Percentiles rank a stretch among this genome's conserved stretches.
phyloP scores from a whole-genome alignment of 1,284 basidiomycete species.

The Gymnopus androsaceus region DNA sequence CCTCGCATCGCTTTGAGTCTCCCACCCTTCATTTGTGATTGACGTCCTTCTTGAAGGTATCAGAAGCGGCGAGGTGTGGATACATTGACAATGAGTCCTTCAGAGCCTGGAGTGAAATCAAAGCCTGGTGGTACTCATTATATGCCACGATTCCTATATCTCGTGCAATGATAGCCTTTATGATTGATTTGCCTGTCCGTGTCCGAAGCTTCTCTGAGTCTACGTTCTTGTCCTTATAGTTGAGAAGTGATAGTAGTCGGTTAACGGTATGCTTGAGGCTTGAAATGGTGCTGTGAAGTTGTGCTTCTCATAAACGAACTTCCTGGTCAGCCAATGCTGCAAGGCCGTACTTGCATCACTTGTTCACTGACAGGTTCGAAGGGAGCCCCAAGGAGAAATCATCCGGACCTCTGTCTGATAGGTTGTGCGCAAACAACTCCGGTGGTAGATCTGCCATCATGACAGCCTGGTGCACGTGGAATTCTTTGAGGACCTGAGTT shows the following conservation, averaged over 20 bases:
- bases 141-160: not conserved
- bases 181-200: not conserved
- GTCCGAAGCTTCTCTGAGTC: not conserved
- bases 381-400: not conserved
- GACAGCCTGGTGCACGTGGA: not conserved
- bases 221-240: not conserved
- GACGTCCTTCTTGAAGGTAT: not conserved
- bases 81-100: not conserved
- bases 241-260: not conserved
- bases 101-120: not conserved
- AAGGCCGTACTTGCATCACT: not conserved
- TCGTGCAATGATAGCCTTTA: not conserved
- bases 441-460: not conserved
- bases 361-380: not conserved
- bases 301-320: not conserved
- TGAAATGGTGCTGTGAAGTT: not conserved
- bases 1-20: constrained; percentile 4
- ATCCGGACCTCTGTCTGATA: not conserved
- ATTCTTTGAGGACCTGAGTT: not conserved
- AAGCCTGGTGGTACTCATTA: not conserved
- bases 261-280: not conserved
- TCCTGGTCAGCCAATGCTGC: not conserved
- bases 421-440: not conserved
- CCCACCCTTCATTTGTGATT: not conserved
- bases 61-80: not conserved